Evolutionary conservation across 768 basidiomycete species (phyloP).

Genomic region (Leucocoprinus birnbaumii): DNA sequence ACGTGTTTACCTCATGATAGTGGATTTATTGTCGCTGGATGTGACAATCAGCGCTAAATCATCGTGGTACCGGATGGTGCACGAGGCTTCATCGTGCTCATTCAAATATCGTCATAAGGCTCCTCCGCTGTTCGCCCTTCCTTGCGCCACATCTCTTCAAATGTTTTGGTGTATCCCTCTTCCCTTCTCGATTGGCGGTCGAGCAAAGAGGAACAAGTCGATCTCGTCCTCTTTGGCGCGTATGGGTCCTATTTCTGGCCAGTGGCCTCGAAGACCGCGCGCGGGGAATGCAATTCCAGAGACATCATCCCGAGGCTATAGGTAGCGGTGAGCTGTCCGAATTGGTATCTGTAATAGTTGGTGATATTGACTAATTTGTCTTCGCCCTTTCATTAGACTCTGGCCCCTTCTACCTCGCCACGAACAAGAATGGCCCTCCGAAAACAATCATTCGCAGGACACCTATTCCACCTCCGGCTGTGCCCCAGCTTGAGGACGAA

Average conservation of each 20-base stretch:
- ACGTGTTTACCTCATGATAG: slow-evolving; percentile 8
- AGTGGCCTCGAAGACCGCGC: slow-evolving; percentile 5
- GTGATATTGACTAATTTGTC: slow-evolving; percentile 3
- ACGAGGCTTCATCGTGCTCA: slow-evolving; percentile 40
- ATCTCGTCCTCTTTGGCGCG: slow-evolving; percentile 14
- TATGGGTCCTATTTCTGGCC: slow-evolving; percentile 8
- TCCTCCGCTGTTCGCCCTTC: not conserved
- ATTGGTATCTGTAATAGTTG: not conserved
- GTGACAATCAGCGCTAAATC: slow-evolving; percentile 2
- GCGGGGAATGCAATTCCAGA: slow-evolving; percentile 12
- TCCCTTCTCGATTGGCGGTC: slow-evolving; percentile 1
- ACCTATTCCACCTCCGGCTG: slow-evolving; percentile 34
- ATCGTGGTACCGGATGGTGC: slow-evolving; percentile 12
- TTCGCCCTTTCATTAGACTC: slow-evolving; percentile 22
- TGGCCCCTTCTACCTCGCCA: slow-evolving; percentile 35
- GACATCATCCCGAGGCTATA: slow-evolving; percentile 13
- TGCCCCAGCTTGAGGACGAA: slow-evolving; percentile 32
- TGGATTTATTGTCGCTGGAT: not conserved
- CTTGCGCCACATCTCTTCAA: slow-evolving; percentile 13
- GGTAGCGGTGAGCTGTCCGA: slow-evolving; percentile 12
- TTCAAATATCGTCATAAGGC: slow-evolving; percentile 10
- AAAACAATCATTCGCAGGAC: slow-evolving; percentile 35
- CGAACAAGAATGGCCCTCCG: slow-evolving; percentile 32
- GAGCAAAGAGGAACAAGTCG: slow-evolving; percentile 3
- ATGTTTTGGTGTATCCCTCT: slow-evolving; percentile 28